Base-by-base conservation (phyloP, 768 basidiomycete genomes). In the Coprinellus micaceus region DNA sequence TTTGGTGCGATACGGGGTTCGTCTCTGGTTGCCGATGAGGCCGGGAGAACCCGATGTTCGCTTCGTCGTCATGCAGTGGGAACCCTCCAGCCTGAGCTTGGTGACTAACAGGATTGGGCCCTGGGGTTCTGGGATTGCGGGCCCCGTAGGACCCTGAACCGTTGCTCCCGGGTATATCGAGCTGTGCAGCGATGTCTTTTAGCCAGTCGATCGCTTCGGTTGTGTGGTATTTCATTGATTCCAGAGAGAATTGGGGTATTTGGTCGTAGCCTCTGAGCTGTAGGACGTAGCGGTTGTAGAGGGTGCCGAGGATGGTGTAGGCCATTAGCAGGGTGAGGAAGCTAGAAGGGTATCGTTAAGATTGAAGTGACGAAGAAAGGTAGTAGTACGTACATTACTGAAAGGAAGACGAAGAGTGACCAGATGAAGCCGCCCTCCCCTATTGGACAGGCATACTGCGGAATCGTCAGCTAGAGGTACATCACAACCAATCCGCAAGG, bases 231-330 rank as follows among this genome's bases (percentile, higher is more conserved):
- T 67, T 69, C 76, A 80, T 76, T 61, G 77, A 72, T 49, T 78
- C 74, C n/a, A 79, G 43, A 9, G 79, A 77, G 63, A 86, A 83
- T 57, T 80, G 82, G 12, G 91, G 91, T 33, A 93, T 75, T 64
- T 88, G 85, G 61, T 91, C 86, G 53, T 82, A 74, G 1, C 92
- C 91, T 17, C 81, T 80, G 25, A 85, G 81, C 55, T 81, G 77
- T 10, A 94, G 84, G 49, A 88, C 84, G 65, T 80, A 88, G 57
- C 85, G 85, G 66, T 91, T 91, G 73, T 94, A 93, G 11, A 91
- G 66, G 12, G 83, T 85, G 36, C 88, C 85, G 39, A 83, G 73
- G 60, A 86, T 73, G 45, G 90, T 74, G 73, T 90, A 92, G 17
- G 79, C 68, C 68, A 88, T 71, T 41, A 88, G 66, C 5, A 88